Percentiles rank a stretch among this genome's conserved stretches.
Evolutionary conservation across 345 rosid genomes (phyloP).

Genomic region (Orychophragmus violaceus): DNA sequence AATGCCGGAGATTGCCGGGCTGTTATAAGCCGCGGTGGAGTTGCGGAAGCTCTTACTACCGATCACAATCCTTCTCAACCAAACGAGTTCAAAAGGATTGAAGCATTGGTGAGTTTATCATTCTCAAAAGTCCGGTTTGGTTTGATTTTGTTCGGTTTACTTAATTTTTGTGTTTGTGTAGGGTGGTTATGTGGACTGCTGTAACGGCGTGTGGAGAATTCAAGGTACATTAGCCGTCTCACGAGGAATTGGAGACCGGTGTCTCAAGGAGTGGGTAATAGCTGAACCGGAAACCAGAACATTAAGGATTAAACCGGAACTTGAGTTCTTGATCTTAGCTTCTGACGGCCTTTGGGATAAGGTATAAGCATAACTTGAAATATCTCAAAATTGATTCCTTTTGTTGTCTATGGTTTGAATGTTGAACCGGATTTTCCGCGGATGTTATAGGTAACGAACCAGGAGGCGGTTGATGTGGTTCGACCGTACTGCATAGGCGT

Average conservation of each 20-base stretch:
- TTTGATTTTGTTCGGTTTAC: conserved; percentile 8
- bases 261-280: conserved; percentile 76
- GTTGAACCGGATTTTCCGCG: not conserved
- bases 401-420: not conserved
- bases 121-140: not conserved
- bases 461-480: conserved; percentile 80
- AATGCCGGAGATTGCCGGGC: conserved; percentile 91
- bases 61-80: conserved; percentile 67
- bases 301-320: conserved; percentile 42
- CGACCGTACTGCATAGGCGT: conserved; percentile 43
- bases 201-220: conserved; percentile 77
- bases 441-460: conserved; percentile 59
- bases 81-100: conserved; percentile 57
- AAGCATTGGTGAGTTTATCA: conserved; percentile 46
- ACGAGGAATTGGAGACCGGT: conserved; percentile 74
- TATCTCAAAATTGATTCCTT: not conserved
- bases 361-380: conserved; percentile 37
- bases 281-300: conserved; percentile 78
- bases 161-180: not conserved
- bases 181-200: conserved; percentile 73
- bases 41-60: conserved; percentile 69
- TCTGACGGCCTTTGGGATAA: conserved; percentile 96
- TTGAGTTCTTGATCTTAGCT: conserved; percentile 80
- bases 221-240: conserved; percentile 86
- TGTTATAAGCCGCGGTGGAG: conserved; percentile 60